These are phyloP conservation scores for Plasmodium reichenowi DNA, from an alignment of 169 alveolate species.

Conservation along the genomic window DNA sequence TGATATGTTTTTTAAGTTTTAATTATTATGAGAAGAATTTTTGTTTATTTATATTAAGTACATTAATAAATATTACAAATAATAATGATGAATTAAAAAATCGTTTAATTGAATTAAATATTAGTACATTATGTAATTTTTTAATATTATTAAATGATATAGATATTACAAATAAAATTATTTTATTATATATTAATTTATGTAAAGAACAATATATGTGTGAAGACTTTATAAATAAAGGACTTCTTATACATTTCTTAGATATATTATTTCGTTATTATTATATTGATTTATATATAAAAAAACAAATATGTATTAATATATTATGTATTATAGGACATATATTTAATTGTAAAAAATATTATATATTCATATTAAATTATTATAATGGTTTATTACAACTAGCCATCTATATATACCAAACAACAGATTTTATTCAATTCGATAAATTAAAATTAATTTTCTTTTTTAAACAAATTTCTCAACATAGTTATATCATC, in stretches of 20 bases:
- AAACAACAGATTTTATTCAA: slow-evolving; percentile 15
- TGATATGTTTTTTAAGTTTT: slow-evolving; percentile 12
- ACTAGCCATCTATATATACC: slow-evolving; percentile 34
- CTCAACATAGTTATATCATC: slow-evolving; percentile 10
- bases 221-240: slow-evolving; percentile 35
- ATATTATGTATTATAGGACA: slow-evolving; percentile 59
- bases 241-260: slow-evolving; percentile 26
- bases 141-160: slow-evolving; percentile 41
- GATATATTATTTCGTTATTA: slow-evolving; percentile 30
- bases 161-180: slow-evolving; percentile 13
- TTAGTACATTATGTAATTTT: slow-evolving; percentile 15
- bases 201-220: slow-evolving; percentile 56
- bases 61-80: slow-evolving; percentile 57
- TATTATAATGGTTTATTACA: slow-evolving; percentile 27
- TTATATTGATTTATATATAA: slow-evolving; percentile 14
- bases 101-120: slow-evolving; percentile 11
- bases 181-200: slow-evolving; percentile 38
- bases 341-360: slow-evolving; percentile 37
- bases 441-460: slow-evolving; percentile 45
- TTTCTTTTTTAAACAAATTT: slow-evolving; percentile 36
- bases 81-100: slow-evolving; percentile 30
- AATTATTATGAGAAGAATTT: slow-evolving; percentile 20
- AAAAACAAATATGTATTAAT: slow-evolving; percentile 58
- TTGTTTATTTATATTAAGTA: slow-evolving; percentile 28
- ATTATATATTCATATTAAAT: slow-evolving; percentile 25